Percentiles rank a stretch among this genome's conserved stretches.
These are phyloP conservation scores for Nicotiana rustica DNA, from an alignment of 305 asterid genomes.

Conservation along the genomic window DNA sequence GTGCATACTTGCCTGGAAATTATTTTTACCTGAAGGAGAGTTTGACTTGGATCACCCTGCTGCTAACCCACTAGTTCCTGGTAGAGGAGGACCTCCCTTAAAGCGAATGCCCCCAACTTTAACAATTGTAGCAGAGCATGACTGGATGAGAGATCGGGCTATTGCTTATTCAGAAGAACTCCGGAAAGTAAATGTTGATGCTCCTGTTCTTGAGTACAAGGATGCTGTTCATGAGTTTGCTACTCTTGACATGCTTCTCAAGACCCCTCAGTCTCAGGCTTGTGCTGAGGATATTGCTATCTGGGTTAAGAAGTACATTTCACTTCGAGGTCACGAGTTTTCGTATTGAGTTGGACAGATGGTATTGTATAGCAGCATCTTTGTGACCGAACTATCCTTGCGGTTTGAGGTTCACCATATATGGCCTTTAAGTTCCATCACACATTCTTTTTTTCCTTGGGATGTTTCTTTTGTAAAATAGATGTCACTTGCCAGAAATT, in stretches of 20 bases:
- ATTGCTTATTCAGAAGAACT: constrained; percentile 93
- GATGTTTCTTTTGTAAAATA: constrained; percentile 51
- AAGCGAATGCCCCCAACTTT: constrained; percentile 91
- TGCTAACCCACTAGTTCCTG: constrained; percentile 73
- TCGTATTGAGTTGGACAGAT: constrained; percentile 61
- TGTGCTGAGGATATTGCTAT: constrained; percentile 89
- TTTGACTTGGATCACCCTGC: constrained; percentile 83
- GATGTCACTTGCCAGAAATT: constrained; percentile 37
- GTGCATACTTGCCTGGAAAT: constrained; percentile 86
- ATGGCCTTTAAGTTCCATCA: neutral
- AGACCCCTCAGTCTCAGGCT: constrained; percentile 89
- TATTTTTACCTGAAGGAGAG: constrained; percentile 73
- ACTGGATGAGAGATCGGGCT: constrained; percentile 95
- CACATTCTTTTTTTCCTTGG: constrained; percentile 17
- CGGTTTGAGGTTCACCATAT: neutral
- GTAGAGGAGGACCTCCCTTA: constrained; percentile 65
- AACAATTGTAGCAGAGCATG: constrained; percentile 88
- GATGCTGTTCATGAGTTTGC: constrained; percentile 93
- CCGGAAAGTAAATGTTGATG: constrained; percentile 81
- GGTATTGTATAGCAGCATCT: constrained; percentile 35
- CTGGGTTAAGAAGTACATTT: constrained; percentile 90
- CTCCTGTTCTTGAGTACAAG: constrained; percentile 85
- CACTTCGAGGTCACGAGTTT: constrained; percentile 90
- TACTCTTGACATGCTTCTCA: constrained; percentile 85
- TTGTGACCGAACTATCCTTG: neutral